Percentiles rank a stretch among this genome's conserved stretches.
These are phyloP conservation scores for Margaritispora aquatica DNA, from an alignment of 495 filamentous ascomycete genomes.

Conservation along the genomic window DNA sequence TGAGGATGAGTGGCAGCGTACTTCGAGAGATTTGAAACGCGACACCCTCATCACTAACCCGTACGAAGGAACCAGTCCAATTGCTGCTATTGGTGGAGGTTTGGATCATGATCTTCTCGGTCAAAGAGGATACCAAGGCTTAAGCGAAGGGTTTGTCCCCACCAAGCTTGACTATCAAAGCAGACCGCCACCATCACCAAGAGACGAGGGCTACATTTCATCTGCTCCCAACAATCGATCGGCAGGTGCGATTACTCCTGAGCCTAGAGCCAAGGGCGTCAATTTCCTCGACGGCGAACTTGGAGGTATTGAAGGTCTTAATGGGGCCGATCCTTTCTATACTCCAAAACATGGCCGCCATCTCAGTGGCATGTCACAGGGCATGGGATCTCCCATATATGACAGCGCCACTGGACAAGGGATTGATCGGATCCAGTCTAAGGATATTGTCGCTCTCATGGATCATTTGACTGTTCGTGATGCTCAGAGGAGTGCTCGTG, in stretches of 20 bases:
- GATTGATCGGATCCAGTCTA: slow-evolving; percentile 89
- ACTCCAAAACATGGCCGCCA: slow-evolving; percentile 57
- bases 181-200: slow-evolving; percentile 44
- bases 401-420: slow-evolving; percentile 85
- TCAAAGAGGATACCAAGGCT: slow-evolving; percentile 28
- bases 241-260: slow-evolving; percentile 51
- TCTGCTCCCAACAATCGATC: slow-evolving; percentile 65
- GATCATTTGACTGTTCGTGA: slow-evolving; percentile 97
- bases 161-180: slow-evolving; percentile 17
- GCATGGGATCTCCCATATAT: slow-evolving; percentile 82
- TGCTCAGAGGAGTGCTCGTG: slow-evolving; percentile 90
- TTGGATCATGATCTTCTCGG: slow-evolving; percentile 42
- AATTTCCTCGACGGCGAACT: slow-evolving; percentile 46
- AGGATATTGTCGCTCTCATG: slow-evolving; percentile 97
- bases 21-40: slow-evolving; percentile 46
- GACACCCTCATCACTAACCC: slow-evolving; percentile 52
- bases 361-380: slow-evolving; percentile 85
- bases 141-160: slow-evolving; percentile 29
- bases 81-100: slow-evolving; percentile 39
- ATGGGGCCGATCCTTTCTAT: slow-evolving; percentile 51
- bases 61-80: slow-evolving; percentile 48
- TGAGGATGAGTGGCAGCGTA: slow-evolving; percentile 49
- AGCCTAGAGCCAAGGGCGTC: slow-evolving; percentile 52
- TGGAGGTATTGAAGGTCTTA: slow-evolving; percentile 53
- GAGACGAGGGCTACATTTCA: slow-evolving; percentile 80